Base-by-base conservation (phyloP, 2,329 filamentous ascomycete species). In the Cryphonectria carpinicola region DNA sequence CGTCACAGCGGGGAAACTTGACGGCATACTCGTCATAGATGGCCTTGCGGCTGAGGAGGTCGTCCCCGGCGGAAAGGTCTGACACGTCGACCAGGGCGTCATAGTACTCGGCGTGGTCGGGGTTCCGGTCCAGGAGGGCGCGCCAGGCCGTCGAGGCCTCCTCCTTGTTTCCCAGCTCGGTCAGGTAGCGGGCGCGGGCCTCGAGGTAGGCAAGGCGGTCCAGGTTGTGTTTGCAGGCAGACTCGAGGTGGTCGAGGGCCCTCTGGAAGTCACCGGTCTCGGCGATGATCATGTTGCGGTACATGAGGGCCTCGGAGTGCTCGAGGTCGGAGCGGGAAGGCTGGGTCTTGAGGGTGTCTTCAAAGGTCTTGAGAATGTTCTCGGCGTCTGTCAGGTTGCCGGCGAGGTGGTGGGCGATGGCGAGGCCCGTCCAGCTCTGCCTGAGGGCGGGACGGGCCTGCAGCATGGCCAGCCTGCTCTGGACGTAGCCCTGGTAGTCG, bases 351-450 rank as follows among this genome's bases (percentile, higher is more conserved):
- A 99, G 81, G 0, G 95, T 98, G 73, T 96, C 94, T 81, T 99
- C 96, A 80, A 95, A 99, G 22, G 92, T 97, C 63, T 90, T 93
- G 76, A 99, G 84, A 56, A 97, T 93, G 77, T 94, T 94, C 83
- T 99, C 96, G 41, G 96, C 97, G 77, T 96, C 92, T 61, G 86
- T 82, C 72, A 96, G 85, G 78, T 97, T 93, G 1, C 95, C 96
- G n/a, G 90, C 88, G 67, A 99, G 86, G 78, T 99, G 96, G 79
- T 97, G 90, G 49, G 95, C 96, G 70, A 98, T 92, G 56, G 96
- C 96, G 72, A 99, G 84, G n/a, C 94, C 96, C 5, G 96, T 98
- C 97, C 97, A 99, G 82, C 95, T 98, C 83, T 97, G 93, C 75
- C 97, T 89, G 72, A 96, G 78, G 74, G 91, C 89, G 1, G 96